Evolutionary conservation across 495 filamentous ascomycete species (phyloP), one percentile per base, ranked within the genome.

Genomic region (Neurospora tetrasperma): DNA sequence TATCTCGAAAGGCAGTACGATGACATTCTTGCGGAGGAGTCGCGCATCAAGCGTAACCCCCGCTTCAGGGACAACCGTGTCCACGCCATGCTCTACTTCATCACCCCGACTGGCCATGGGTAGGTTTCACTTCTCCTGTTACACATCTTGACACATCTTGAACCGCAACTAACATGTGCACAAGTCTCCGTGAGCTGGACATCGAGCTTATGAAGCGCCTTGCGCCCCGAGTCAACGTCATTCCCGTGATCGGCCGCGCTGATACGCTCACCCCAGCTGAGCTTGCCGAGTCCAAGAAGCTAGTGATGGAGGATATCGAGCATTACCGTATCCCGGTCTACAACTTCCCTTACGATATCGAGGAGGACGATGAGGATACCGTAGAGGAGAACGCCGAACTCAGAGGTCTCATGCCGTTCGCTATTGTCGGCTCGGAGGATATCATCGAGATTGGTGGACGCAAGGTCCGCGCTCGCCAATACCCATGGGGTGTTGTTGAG

Each of bases 241-340:
- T 99, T 76, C 96, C 96, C 76, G 96, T 99, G 72, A 97, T 99
- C 80, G 96, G 96, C 80, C 97, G 98, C 82, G 96, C 96, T 79
- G 96, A 99, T 80, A 94, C 96, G 39, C 91, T 99, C 72, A 99
- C 96, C 69, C 96, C 96, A 66, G 91, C 92, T 70, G 96, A 99
- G 84, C 89, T 98, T 71, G 96, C 96, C 71, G 96, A 99, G 83
- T 98, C 95, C 46, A 99, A 99, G 89, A 98, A 98, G 86, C 87
- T 99, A 70, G 94, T 99, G 78, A 99, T 99, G 96, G 96, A 99
- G 85, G 96, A 99, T 79, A 99, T 99, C 75, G 96, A 99, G 82
- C 96, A 99, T 84, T 99, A 99, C 88, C 93, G 96, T 82, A 99
- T 99, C 78, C 96, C 96, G 44, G 96, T 99, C 76, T 99, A 99